These are phyloP conservation scores for Fusarium compactum DNA, from an alignment of 2,329 filamentous ascomycete genomes.

Conservation along the genomic window DNA sequence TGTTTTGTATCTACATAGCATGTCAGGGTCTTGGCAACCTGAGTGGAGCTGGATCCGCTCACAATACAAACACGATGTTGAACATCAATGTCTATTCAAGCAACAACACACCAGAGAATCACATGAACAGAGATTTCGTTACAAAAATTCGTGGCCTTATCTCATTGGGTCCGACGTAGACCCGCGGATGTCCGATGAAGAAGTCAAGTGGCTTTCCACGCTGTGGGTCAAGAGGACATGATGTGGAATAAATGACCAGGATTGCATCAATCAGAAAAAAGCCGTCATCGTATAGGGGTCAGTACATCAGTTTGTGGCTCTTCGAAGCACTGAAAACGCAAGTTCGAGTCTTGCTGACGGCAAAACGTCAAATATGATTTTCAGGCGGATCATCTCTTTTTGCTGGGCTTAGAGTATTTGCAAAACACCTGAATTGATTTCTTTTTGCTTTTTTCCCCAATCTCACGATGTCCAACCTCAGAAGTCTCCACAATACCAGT, in stretches of 20 bases:
- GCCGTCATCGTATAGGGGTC: slow-evolving; percentile 34
- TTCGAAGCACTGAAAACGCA: slow-evolving; percentile 31
- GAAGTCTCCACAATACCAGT: neutral
- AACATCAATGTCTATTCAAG: neutral
- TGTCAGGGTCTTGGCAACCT: neutral
- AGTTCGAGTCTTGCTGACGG: slow-evolving; percentile 35
- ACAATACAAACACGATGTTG: neutral
- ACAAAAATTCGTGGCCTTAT: neutral
- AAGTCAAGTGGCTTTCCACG: no score
- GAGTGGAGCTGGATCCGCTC: neutral
- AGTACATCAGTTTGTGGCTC: slow-evolving; percentile 33
- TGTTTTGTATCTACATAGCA: neutral
- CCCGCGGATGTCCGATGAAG: neutral
- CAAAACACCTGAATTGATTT: no score
- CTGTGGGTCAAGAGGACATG: neutral
- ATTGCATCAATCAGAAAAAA: neutral
- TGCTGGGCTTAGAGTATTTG: neutral
- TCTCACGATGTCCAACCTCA: neutral
- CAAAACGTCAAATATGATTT: neutral
- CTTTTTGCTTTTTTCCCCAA: neutral
- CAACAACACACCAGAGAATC: neutral
- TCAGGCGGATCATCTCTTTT: neutral
- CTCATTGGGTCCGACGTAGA: neutral
- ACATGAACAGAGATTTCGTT: neutral
- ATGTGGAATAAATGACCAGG: neutral